A percentile compares a stretch with the other conserved stretches of the same genome.
Evolutionary conservation across 1,139 yeast genomes (phyloP).

Genomic region (Taphrina pruni): DNA sequence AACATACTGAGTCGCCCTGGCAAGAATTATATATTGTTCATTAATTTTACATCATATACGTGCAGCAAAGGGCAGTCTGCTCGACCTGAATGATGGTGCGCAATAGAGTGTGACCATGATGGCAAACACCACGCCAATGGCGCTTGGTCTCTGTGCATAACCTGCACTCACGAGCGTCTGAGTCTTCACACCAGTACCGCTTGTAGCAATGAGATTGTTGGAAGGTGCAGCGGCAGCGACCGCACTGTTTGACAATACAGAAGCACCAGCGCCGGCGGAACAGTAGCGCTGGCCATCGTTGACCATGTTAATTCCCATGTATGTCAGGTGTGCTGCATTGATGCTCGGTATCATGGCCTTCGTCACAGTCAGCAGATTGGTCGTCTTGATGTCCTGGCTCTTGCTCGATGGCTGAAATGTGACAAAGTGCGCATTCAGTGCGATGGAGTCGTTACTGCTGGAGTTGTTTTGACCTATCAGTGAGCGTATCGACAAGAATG

Average conservation of each 20-base stretch:
- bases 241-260: not conserved
- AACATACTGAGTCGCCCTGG: too few species aligned
- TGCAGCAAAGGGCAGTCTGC: too few species aligned
- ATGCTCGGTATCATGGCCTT: not conserved
- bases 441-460: not conserved
- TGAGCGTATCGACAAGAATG: not conserved
- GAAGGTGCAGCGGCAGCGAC: not conserved
- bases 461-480: not conserved
- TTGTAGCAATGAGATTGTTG: not conserved
- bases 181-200: not conserved
- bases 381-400: not conserved
- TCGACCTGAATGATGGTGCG: not conserved
- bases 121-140: not conserved
- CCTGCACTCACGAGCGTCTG: not conserved
- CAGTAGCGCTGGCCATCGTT: constrained; percentile 4
- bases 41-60: too few species aligned
- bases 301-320: constrained; percentile 8
- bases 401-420: not conserved
- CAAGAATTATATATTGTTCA: too few species aligned
- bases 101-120: not conserved
- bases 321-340: constrained; percentile 19
- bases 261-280: not conserved
- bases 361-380: constrained; percentile 5
- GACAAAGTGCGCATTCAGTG: not conserved
- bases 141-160: not conserved